Base-by-base conservation (phyloP, 2,329 filamentous ascomycete species). In the Stagonosporopsis chrysanthemi region DNA sequence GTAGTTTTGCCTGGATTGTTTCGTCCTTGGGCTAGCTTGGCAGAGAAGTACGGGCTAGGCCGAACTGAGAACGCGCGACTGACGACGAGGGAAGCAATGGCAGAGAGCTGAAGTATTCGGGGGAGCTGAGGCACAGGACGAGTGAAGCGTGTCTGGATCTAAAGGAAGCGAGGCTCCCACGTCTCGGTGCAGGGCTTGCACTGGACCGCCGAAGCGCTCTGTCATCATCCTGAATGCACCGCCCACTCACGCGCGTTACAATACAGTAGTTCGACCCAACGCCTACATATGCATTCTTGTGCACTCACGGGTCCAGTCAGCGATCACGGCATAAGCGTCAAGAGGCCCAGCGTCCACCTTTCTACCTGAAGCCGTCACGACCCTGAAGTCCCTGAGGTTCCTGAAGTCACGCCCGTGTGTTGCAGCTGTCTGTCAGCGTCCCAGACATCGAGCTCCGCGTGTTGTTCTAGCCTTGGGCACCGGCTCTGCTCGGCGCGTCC, bases 1-100 rank as follows among this genome's bases (percentile, higher is more conserved):
- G 56, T 63, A 65, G 60, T 69, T 65, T 68, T 65, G 60, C 60
- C 55, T 58, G 54, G 61, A 61, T 58, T 47, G 60, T 62, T 67
- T 68, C 65, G 66, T 62, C 60, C 56, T 58, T 52, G 54, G 54
- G 42, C 48, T 57, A 52, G 52, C 63, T 63, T 65, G 61, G 61
- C 56, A 57, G 56, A 63, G 54, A 53, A 46, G 39, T 45, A 45
- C 50, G 45, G 60, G 63, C 62, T 66, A 66, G 60, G 49, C 56
- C 56, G 46, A 50, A 47, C 55, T 63, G 48, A 62, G 60, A 58
- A 64, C 58, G 58, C 60, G 63, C 59, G 63, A 59, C 61, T 58
- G 52, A 60, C 49, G 48, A 57, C 49, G 51, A 46, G 48, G 53
- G 41, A 44, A 49, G 45, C 56, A 55, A 52, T 43, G 41, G 24